Conservation (phyloP, 1,284 basidiomycete species). For the Pseudozyma pruni region DNA sequence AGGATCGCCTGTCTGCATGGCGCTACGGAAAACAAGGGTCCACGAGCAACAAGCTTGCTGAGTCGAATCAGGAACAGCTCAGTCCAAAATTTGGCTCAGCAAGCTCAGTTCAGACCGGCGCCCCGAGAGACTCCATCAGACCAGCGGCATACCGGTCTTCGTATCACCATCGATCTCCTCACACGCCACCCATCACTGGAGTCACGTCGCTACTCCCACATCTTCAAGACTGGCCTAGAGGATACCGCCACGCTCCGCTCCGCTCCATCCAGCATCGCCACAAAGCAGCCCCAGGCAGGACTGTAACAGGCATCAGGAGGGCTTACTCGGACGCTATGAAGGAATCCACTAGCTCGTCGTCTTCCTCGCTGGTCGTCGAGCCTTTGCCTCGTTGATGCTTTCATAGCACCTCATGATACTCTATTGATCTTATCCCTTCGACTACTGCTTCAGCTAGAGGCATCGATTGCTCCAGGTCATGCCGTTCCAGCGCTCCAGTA, state of each 20-base stretch:
- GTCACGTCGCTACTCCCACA: too few species aligned
- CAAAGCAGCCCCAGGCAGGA: neutral
- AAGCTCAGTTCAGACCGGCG: too few species aligned
- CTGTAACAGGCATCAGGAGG: neutral
- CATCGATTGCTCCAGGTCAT: slow-evolving; percentile 6
- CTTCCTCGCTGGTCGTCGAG: neutral
- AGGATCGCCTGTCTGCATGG: neutral
- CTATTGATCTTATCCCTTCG: neutral
- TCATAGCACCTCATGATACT: neutral
- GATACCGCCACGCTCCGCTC: too few species aligned
- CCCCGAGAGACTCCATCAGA: too few species aligned
- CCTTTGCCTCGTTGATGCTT: slow-evolving; percentile 17
- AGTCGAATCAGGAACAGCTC: too few species aligned
- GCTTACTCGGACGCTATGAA: slow-evolving; percentile 19
- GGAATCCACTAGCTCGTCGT: neutral
- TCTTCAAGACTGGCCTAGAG: too few species aligned
- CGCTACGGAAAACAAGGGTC: slow-evolving; percentile 22
- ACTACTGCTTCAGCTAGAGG: too few species aligned
- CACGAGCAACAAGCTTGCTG: too few species aligned
- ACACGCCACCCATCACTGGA: neutral
- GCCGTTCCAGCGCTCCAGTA: slow-evolving; percentile 31
- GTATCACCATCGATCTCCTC: too few species aligned
- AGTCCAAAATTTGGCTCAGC: too few species aligned
- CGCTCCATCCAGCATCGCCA: neutral
- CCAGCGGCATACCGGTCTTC: too few species aligned